Evolutionary conservation across 805 yeast species (phyloP).

Genomic region (Metschnikowia amazonensis): DNA sequence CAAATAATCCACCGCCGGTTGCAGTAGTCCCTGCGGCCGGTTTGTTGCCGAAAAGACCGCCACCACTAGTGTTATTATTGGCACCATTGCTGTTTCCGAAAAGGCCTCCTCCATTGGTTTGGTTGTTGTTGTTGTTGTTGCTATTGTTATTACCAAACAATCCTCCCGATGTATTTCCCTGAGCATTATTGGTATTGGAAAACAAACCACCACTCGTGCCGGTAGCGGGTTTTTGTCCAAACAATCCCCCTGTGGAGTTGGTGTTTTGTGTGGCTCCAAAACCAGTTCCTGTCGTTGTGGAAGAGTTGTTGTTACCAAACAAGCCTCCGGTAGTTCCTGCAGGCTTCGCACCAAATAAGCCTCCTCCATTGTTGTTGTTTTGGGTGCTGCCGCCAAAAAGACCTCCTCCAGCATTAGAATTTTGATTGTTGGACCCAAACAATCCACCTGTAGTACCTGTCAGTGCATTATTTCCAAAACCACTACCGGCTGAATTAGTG

Average conservation of each 20-base stretch:
- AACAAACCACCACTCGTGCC: constrained; percentile 22
- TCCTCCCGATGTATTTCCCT: constrained; percentile 25
- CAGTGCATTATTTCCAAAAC: constrained; percentile 11
- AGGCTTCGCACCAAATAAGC: constrained; percentile 27
- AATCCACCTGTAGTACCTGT: constrained; percentile 17
- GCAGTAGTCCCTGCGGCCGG: constrained; percentile 11
- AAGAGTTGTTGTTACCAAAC: constrained; percentile 16
- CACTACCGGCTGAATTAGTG: constrained; percentile 9
- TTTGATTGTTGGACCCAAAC: constrained; percentile 20
- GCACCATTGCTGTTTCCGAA: constrained; percentile 30
- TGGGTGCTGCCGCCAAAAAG: constrained; percentile 16
- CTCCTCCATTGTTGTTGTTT: constrained; percentile 24
- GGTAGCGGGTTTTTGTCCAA: constrained; percentile 24
- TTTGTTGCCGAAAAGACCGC: constrained; percentile 18
- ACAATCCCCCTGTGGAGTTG: constrained; percentile 29
- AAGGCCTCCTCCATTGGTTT: constrained; percentile 16
- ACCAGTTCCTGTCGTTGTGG: constrained; percentile 9
- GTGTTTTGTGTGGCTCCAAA: constrained; percentile 18
- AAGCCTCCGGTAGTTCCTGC: constrained; percentile 15
- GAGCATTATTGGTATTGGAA: constrained; percentile 13
- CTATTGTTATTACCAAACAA: constrained; percentile 37
- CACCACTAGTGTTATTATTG: constrained; percentile 17
- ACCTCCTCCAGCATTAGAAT: constrained; percentile 8
- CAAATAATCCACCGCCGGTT: constrained; percentile 21
- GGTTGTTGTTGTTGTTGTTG: constrained; percentile 6